Conservation (phyloP, 73 alveolate species). For the Urostyla sp. region DNA sequence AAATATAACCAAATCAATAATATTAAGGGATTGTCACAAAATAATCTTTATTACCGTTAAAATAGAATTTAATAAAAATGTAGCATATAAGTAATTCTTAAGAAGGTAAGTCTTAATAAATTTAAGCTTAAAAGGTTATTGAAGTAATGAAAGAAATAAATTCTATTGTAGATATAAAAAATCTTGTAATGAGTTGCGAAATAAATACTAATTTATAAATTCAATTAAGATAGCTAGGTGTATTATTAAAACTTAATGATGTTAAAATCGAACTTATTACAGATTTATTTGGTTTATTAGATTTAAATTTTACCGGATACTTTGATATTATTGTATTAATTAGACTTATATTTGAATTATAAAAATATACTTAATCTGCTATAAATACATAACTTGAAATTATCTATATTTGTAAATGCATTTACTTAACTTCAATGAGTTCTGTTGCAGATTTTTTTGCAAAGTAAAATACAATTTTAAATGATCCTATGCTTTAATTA, state of each 20-base stretch:
- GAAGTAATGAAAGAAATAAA: conserved; percentile 6
- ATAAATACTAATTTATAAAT: background rate
- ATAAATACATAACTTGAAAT: too few species aligned
- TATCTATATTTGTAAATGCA: too few species aligned
- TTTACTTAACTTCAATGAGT: too few species aligned
- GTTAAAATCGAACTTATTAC: background rate
- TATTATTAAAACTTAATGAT: background rate
- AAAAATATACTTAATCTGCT: too few species aligned
- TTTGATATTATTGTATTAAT: background rate
- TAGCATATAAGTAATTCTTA: background rate
- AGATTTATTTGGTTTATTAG: background rate
- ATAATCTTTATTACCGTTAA: conserved; percentile 1
- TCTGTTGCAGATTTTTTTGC: too few species aligned
- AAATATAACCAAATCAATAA: too few species aligned
- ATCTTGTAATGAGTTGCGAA: background rate
- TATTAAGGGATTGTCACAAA: background rate
- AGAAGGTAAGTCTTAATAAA: background rate
- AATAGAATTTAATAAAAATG: background rate
- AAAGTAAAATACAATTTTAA: too few species aligned
- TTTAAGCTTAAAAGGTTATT: background rate
- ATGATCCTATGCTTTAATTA: too few species aligned
- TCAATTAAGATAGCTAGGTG: conserved; percentile 2
- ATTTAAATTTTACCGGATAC: background rate
- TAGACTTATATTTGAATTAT: too few species aligned
- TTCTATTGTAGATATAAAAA: background rate